A percentile compares a stretch with the other conserved stretches of the same genome.
Conservation (phyloP, 1,284 basidiomycete genomes). For the Pseudozyma sp. region DNA sequence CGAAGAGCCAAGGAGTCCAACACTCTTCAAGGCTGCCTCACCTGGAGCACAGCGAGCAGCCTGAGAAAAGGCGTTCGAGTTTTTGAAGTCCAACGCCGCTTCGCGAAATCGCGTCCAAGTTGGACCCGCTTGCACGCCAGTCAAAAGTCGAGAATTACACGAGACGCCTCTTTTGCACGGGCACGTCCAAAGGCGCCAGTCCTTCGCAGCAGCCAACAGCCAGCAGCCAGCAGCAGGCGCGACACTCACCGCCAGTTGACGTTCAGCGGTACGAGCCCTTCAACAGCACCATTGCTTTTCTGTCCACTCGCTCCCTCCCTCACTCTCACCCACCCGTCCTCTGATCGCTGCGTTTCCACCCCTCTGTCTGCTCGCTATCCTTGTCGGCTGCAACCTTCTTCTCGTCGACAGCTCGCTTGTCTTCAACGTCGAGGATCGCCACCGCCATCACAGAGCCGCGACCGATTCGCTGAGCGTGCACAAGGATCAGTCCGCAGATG, state of each 20-base stretch:
- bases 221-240: background rate
- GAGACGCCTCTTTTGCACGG: background rate
- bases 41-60: background rate
- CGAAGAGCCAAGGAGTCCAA: background rate
- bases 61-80: background rate
- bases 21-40: background rate
- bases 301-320: conserved; percentile 1
- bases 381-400: background rate
- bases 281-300: conserved; percentile 1
- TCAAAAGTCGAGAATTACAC: background rate
- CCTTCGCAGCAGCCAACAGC: conserved; percentile 10
- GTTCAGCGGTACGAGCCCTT: conserved; percentile 3
- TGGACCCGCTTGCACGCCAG: background rate
- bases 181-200: conserved; percentile 10
- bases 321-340: too few species aligned
- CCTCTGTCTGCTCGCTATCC: background rate
- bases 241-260: background rate
- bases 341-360: background rate
- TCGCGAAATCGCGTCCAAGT: conserved; percentile 8
- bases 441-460: background rate
- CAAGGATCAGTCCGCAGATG: conserved; percentile 4
- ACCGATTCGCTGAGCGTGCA: background rate
- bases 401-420: background rate
- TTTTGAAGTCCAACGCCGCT: background rate
- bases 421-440: background rate